Base-by-base conservation (phyloP, 2,329 filamentous ascomycete genomes). In the Calonectria honghensis region DNA sequence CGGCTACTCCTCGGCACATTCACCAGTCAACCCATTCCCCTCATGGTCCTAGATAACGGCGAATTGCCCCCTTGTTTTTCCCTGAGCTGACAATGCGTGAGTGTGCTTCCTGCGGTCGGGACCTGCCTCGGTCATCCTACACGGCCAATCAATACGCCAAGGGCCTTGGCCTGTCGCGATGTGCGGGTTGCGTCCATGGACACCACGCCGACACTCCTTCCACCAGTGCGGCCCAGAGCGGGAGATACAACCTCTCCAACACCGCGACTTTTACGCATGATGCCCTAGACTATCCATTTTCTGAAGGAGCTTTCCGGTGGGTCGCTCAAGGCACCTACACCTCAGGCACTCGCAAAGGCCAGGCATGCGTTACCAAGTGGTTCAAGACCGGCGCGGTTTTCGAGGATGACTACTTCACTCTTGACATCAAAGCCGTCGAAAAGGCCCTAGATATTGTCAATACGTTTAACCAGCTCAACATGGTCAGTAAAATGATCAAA, bases 361-460 rank as follows among this genome's bases (percentile, higher is more conserved):
- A 86, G 71, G 52, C 74, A 16, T 85, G 84, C 54, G 85, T 86
- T 18, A 2, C 35, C 57, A 87, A 86, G 71, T 85, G 84, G 82
- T 87, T 86, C 80, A 87, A 86, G 77, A 81, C 79, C 0, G 84
- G 83, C 13, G 77, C 77, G 1, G 83, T 84, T 64, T 85, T 83
- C 66, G 80, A 82, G 45, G 67, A 67, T 0, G 80, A 84, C 41
- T 86, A 82, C 73, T 87, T 86, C 73, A 72, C 72, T 0, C 81
- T 84, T 32, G 85, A 87, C 63, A 84, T 87, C 72, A 83, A 82
- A 51, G 82, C 84, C 1, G 79, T 85, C 16, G 79, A 83, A 54
- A 84, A 82, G 66, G 82, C 85, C 5, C 75, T 85, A 45, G 79
- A 78, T 20, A 82, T 87, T 61, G 81, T 85, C 67, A 83, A 85